phyloP scores from a whole-genome alignment of 768 basidiomycete species.

The Hericium rajendrae region DNA sequence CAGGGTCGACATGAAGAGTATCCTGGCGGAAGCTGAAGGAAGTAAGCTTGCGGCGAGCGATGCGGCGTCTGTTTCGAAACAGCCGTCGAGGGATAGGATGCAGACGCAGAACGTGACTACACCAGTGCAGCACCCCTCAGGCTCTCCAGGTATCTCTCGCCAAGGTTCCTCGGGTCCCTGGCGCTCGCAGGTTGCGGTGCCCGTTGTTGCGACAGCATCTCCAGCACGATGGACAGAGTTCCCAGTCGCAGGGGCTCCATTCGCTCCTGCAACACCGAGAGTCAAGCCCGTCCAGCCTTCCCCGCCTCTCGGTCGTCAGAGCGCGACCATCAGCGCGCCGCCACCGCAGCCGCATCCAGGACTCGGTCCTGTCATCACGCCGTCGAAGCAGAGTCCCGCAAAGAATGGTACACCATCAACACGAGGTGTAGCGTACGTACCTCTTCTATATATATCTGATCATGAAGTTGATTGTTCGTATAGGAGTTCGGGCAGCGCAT shows the following conservation, averaged over 20 bases:
- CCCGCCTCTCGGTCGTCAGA: neutral
- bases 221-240: neutral
- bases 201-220: neutral
- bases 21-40: conserved; percentile 71
- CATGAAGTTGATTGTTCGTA: neutral
- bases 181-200: neutral
- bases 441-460: neutral
- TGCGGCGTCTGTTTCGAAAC: neutral
- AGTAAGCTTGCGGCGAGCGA: conserved; percentile 8
- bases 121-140: neutral
- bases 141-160: neutral
- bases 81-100: neutral
- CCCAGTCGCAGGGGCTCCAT: neutral
- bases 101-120: neutral
- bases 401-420: conserved; percentile 20
- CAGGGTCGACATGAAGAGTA: conserved; percentile 74
- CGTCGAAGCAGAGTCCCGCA: conserved; percentile 35
- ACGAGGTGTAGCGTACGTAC: conserved; percentile 44
- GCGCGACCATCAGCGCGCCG: neutral
- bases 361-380: conserved; percentile 59
- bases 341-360: conserved; percentile 17
- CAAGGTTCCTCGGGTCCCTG: neutral
- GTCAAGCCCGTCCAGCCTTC: neutral
- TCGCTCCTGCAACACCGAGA: neutral
- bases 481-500: conserved; percentile 42